Base-by-base conservation (phyloP, 2,329 filamentous ascomycete species). In the Scytalidium lignicola region DNA sequence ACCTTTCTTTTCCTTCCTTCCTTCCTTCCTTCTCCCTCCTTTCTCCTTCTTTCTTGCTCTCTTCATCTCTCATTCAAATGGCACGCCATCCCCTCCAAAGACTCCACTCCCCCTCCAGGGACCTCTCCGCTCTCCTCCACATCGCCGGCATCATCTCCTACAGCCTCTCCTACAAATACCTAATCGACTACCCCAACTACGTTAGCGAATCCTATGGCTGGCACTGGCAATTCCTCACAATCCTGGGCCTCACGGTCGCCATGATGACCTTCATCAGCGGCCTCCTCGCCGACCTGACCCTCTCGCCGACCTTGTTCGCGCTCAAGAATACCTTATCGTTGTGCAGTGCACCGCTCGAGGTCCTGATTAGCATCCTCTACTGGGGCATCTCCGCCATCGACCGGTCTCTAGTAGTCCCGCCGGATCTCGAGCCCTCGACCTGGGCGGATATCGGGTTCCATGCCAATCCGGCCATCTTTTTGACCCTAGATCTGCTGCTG, bases 351-450 rank as follows among this genome's bases (percentile, higher is more conserved):
- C 87, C 87, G 0, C 70, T 90, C 50, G 85, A 88, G 64, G 78
- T 85, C 20, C 70, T 90, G 47, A 85, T 91, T 62, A 83, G 76
- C 56, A 68, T 87, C 23, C 69, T 91, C 2, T 90, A 90, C 68
- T 90, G 86, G 86, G 78, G 81, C 10, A 73, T 90, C 18, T 74
- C 74, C 43, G 67, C 79, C 51, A 74, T 82, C 50, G 76, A 83
- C 59, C 74, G 55, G 46, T 55, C 29, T 13, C 68, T 83, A 7
- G 61, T 83, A 9, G 69, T 78, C 40, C 76, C 76, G 13, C 74
- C 78, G 1, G 77, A 78, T 5, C 71, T 84, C 23, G 68, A 76
- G 28, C 67, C 87, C 41, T 73, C 75, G 7, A 66, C 80, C 22
- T 55, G 73, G 20, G 74, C 77, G 15, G 85, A 89, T 63, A 59